Percentiles rank a stretch among this genome's conserved stretches.
These are phyloP conservation scores for Sarocladiaceae sp. DNA, from an alignment of 2,329 filamentous ascomycete species.

Conservation along the genomic window DNA sequence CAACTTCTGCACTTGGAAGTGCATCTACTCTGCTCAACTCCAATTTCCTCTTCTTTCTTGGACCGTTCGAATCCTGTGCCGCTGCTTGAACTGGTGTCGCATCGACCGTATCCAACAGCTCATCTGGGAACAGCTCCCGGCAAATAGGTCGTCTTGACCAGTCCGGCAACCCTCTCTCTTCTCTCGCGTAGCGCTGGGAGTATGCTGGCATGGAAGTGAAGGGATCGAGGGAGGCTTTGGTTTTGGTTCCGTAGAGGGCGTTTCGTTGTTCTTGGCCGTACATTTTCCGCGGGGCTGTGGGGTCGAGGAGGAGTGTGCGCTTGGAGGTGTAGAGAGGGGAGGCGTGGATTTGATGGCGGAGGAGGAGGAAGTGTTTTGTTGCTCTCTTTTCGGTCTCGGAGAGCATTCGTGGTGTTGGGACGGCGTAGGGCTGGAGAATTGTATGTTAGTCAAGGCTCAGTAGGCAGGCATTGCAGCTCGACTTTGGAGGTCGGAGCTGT, in stretches of 20 bases:
- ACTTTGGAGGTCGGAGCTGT: too few species aligned
- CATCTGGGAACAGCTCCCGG: constrained; percentile 50
- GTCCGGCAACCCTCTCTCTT: constrained; percentile 50
- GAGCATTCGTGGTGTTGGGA: constrained; percentile 42
- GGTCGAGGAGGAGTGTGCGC: constrained; percentile 36
- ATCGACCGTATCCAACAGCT: constrained; percentile 52
- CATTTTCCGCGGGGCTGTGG: constrained; percentile 33
- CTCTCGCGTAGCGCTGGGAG: constrained; percentile 49
- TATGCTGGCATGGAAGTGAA: constrained; percentile 57
- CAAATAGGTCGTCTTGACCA: constrained; percentile 46
- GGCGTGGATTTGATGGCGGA: constrained; percentile 53
- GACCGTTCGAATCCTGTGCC: neutral
- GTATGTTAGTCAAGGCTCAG: neutral
- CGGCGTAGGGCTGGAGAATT: constrained; percentile 39
- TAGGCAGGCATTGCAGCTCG: too few species aligned
- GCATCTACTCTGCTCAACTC: constrained; percentile 43
- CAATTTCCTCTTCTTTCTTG: constrained; percentile 37
- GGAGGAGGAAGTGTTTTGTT: constrained; percentile 48
- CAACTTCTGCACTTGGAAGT: constrained; percentile 46
- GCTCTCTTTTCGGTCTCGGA: constrained; percentile 39
- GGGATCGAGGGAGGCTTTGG: constrained; percentile 52
- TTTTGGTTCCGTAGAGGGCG: constrained; percentile 50
- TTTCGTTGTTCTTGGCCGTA: constrained; percentile 59
- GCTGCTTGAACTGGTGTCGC: constrained; percentile 23
- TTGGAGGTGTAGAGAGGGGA: constrained; percentile 54